A percentile compares a stretch with the other conserved stretches of the same genome.
Conservation (phyloP, 208 protist species). For the Acanthamoeba sp. region DNA sequence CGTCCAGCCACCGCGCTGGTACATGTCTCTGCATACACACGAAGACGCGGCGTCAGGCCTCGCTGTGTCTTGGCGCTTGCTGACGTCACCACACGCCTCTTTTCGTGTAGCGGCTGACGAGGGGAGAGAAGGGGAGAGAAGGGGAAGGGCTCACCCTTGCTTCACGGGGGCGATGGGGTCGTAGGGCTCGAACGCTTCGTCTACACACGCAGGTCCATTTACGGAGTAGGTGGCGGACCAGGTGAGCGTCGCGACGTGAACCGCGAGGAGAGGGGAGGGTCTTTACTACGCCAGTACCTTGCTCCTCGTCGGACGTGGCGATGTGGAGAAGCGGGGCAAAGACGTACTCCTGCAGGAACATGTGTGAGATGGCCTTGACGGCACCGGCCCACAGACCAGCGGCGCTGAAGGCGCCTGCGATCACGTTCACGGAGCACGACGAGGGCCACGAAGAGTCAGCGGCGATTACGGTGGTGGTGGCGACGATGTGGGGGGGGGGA, state of each 20-base stretch:
- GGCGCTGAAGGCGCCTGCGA: background rate
- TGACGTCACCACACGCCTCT: no score
- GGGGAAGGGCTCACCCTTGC: background rate
- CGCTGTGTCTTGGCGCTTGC: no score
- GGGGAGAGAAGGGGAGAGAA: no score
- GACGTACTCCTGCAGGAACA: conserved; percentile 42
- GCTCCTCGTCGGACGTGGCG: background rate
- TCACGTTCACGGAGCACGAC: background rate
- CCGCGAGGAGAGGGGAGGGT: no score
- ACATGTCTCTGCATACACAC: background rate
- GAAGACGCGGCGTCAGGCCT: no score
- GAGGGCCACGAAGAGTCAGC: background rate
- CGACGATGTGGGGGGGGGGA: no score
- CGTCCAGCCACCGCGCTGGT: conserved; percentile 14
- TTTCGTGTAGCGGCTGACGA: no score
- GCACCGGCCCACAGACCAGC: conserved; percentile 26
- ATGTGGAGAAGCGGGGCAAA: background rate
- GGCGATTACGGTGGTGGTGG: background rate
- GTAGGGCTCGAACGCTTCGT: conserved; percentile 6
- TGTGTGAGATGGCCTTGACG: conserved; percentile 19
- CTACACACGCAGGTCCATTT: background rate
- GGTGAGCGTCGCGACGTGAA: no score
- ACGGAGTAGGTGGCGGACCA: no score
- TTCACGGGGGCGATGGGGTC: conserved; percentile 24
- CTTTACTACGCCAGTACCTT: background rate